These are phyloP conservation scores for Ogataea dorogensis DNA, from an alignment of 805 yeast species.

Conservation along the genomic window DNA sequence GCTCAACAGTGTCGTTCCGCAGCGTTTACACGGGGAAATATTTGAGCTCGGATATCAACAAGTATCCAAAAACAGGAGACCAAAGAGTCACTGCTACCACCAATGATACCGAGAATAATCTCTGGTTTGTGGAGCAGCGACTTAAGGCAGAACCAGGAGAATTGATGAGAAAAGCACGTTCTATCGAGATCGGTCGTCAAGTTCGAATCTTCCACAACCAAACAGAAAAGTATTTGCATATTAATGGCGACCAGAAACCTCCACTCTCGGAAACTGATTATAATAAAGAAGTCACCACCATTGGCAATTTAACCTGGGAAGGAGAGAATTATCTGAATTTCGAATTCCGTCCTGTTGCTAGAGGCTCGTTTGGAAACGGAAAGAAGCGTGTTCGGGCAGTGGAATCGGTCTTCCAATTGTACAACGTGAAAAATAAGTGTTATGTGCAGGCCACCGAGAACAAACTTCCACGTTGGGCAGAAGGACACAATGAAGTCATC, in stretches of 20 bases:
- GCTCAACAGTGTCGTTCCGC: constrained; percentile 69
- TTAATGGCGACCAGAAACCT: constrained; percentile 65
- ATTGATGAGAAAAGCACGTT: constrained; percentile 29
- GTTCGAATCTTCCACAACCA: constrained; percentile 67
- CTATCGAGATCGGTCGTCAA: constrained; percentile 47
- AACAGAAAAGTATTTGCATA: constrained; percentile 68
- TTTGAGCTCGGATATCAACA: constrained; percentile 70
- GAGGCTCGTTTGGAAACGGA: constrained; percentile 36
- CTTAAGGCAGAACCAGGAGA: constrained; percentile 40
- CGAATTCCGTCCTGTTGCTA: constrained; percentile 51
- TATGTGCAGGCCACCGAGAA: constrained; percentile 68
- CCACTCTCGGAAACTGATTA: constrained; percentile 91
- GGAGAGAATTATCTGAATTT: constrained; percentile 74
- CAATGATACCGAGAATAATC: constrained; percentile 59
- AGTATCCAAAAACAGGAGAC: constrained; percentile 59
- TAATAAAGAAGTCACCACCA: constrained; percentile 75
- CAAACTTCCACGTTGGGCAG: constrained; percentile 79
- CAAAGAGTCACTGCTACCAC: constrained; percentile 79
- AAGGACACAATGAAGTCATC: constrained; percentile 80
- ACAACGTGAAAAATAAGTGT: constrained; percentile 69
- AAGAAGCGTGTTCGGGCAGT: constrained; percentile 47
- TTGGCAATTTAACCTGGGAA: constrained; percentile 58
- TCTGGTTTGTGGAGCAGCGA: constrained; percentile 65
- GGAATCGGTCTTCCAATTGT: constrained; percentile 67
- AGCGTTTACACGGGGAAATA: constrained; percentile 75